phyloP scores from a whole-genome alignment of 306 rosid genomes.

The Citrullus mucosospermus region DNA sequence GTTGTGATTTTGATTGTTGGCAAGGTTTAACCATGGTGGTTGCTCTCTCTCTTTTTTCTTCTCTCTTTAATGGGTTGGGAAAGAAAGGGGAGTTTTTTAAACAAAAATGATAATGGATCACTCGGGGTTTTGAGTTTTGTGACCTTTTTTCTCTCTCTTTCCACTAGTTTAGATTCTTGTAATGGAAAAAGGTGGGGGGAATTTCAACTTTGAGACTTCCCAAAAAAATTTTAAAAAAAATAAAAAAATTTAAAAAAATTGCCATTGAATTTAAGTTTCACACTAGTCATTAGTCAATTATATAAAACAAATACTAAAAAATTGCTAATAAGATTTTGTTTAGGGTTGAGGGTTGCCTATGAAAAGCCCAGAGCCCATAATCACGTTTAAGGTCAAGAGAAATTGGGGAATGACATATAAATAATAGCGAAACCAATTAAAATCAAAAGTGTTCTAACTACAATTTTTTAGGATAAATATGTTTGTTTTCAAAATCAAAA shows the following conservation, averaged over 20 bases:
- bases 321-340: no score
- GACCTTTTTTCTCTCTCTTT: not conserved
- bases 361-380: no score
- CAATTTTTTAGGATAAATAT: no score
- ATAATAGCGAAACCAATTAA: no score
- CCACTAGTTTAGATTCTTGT: not conserved
- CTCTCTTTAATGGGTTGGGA: not conserved
- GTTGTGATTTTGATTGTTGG: not conserved
- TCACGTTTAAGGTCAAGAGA: no score
- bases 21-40: slow-evolving; percentile 1
- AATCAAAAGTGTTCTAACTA: no score
- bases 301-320: not conserved
- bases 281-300: not conserved
- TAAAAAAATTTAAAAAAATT: not conserved
- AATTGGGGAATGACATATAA: no score
- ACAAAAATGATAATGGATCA: not conserved
- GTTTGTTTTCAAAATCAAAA: no score
- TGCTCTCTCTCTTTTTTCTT: no score
- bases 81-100: not conserved
- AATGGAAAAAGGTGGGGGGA: not conserved
- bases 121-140: not conserved
- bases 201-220: not conserved
- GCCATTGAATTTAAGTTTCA: not conserved
- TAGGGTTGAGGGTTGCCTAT: no score
- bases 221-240: no score